Conservation (phyloP, 305 asterid genomes). For the Solanum hybrid region DNA sequence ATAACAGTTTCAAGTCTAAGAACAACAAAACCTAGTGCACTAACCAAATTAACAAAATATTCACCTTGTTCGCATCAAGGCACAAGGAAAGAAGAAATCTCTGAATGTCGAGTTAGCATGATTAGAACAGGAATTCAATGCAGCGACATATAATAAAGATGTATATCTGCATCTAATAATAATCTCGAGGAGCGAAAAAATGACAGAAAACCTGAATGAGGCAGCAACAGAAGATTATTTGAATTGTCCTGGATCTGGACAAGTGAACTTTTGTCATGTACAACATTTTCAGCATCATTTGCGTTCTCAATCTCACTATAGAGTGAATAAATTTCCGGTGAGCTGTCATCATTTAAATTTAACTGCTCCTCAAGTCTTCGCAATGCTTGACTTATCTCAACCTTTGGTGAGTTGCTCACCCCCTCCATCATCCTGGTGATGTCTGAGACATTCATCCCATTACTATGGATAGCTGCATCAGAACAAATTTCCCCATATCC, state of each 20-base stretch:
- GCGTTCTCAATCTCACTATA: constrained; percentile 37
- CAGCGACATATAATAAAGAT: background rate
- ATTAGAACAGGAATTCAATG: background rate
- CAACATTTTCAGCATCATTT: constrained; percentile 31
- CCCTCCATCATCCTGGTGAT: constrained; percentile 30
- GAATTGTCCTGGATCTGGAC: constrained; percentile 38
- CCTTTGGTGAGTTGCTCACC: constrained; percentile 36
- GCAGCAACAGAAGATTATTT: constrained; percentile 25
- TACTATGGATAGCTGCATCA: constrained; percentile 22
- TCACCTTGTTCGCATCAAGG: background rate
- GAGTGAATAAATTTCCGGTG: constrained; percentile 23
- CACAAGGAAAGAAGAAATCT: background rate
- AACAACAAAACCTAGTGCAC: background rate
- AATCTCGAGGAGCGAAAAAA: background rate
- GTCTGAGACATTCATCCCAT: constrained; percentile 17
- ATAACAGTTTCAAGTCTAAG: background rate
- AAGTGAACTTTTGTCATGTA: constrained; percentile 31
- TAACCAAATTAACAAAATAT: background rate
- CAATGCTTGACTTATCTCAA: constrained; percentile 54
- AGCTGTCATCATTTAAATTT: constrained; percentile 69
- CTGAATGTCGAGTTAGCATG: background rate
- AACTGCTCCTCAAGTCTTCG: constrained; percentile 64
- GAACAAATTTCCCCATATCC: constrained; percentile 66
- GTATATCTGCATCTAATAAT: background rate
- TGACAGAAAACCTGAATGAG: constrained; percentile 27